Base-by-base conservation (phyloP, 176 grass and related monocot species). In the Carex cristatella region DNA sequence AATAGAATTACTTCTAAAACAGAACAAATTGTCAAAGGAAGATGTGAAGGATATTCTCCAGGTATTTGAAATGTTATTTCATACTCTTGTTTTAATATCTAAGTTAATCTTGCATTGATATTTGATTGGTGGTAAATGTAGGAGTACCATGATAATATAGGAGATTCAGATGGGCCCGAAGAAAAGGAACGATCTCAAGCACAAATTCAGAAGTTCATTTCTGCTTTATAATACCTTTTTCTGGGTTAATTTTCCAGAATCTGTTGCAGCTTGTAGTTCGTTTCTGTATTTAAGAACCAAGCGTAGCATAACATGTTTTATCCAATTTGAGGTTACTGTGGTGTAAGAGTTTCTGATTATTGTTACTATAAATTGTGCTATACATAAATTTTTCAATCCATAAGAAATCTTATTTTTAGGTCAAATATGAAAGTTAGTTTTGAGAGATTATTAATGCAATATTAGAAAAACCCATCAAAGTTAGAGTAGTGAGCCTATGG, bases 121-220 rank as follows among this genome's bases (percentile, higher is more conserved):
- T 79, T 23, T 33, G 2, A 37, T 65, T 30, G 63, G 13, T 6
- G 2, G 10, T 11, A 19, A 49, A 82, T 86, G 72, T 72, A 95
- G 95, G 95, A 98, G n/a, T 95, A 95, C 75, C 95, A 98, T 66
- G 95, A 98, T 81, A 98, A 98, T 55, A 95, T 98, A 65, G 95
- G 95, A 71, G 95, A 98, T 83, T 61, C 91, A 58, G 92, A 93
- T 85, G 95, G 95, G 12, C 93, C 95, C 16, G 95, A 98, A 90
- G 95, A 98, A 58, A 98, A 93, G 72, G 95, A 98, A 87, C 86
- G 89, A 83, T 89, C 95, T 4, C 95, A 94, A 85, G 86, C 83
- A 5, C 86, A 90, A 57, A 88, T 94, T 8, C 90, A 89, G 61
- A 94, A 95, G 62, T 89, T 98, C 53, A 92, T 98, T 68, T 72